Evolutionary conservation across 2,329 filamentous ascomycete genomes (phyloP).

Genomic region (Microsporum audouinii): DNA sequence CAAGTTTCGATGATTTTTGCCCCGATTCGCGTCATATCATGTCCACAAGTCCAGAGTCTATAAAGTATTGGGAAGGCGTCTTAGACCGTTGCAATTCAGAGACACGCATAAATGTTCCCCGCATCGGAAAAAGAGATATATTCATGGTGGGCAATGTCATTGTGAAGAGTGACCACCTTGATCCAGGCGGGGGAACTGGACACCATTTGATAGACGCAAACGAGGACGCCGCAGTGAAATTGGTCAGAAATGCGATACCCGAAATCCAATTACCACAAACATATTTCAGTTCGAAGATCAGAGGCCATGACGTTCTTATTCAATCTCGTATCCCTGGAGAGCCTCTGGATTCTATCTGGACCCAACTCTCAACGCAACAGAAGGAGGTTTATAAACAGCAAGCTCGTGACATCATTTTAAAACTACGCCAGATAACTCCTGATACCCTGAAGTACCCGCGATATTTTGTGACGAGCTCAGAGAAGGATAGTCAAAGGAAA

Average conservation of each 20-base stretch:
- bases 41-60: conserved; percentile 21
- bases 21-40: conserved; percentile 26
- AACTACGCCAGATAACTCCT: conserved; percentile 7
- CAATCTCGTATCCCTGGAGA: conserved; percentile 32
- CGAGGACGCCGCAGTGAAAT: conserved; percentile 26
- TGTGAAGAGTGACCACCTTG: conserved; percentile 26
- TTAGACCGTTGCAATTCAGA: conserved; percentile 22
- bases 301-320: conserved; percentile 30
- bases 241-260: conserved; percentile 25
- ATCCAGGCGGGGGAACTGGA: conserved; percentile 18
- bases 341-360: conserved; percentile 23
- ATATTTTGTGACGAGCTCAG: conserved; percentile 17
- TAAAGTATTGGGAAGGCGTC: conserved; percentile 27
- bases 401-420: conserved; percentile 26
- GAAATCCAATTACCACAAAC: conserved; percentile 27
- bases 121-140: conserved; percentile 22
- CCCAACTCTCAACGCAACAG: conserved; percentile 25
- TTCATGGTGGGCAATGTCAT: conserved; percentile 29
- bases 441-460: conserved; percentile 4
- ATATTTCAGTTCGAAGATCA: conserved; percentile 27
- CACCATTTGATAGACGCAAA: conserved; percentile 29
- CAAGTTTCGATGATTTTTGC: conserved; percentile 26
- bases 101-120: conserved; percentile 23
- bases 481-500: neutral
- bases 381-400: conserved; percentile 27